A percentile compares a stretch with the other conserved stretches of the same genome.
Conservation (phyloP, 2,329 filamentous ascomycete species). For the Aspergillus candidus region DNA sequence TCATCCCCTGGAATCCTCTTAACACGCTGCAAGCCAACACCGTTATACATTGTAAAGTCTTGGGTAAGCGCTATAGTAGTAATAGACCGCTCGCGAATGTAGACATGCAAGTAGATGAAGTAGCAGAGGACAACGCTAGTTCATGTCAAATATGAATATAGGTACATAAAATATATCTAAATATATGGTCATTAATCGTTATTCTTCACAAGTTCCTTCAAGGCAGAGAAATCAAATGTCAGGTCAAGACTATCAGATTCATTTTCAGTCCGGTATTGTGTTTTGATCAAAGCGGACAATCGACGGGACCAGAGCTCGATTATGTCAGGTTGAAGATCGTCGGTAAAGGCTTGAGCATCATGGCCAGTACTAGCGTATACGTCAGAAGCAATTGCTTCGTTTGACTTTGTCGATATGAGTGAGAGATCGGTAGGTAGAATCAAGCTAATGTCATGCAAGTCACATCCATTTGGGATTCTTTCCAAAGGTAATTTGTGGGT, state of each 20-base stretch:
- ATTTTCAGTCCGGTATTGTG: conserved; percentile 13
- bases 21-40: conserved; percentile 49
- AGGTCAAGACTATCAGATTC: conserved; percentile 2
- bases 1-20: conserved; percentile 52
- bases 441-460: conserved; percentile 20
- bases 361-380: conserved; percentile 15
- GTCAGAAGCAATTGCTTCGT: conserved; percentile 11
- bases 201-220: not conserved
- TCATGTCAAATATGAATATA: too few relatives aligned
- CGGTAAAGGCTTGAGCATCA: conserved; percentile 8
- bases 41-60: too few relatives aligned
- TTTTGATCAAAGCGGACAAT: conserved; percentile 13
- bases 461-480: conserved; percentile 18
- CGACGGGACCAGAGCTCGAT: conserved; percentile 14
- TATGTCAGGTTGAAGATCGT: conserved; percentile 1
- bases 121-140: too few relatives aligned
- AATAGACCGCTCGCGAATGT: too few relatives aligned
- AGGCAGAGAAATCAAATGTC: conserved; percentile 15
- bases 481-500: conserved; percentile 27
- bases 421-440: conserved; percentile 4
- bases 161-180: too few relatives aligned
- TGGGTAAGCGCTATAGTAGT: too few relatives aligned
- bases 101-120: too few relatives aligned
- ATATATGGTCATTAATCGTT: not conserved
- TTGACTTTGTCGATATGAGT: conserved; percentile 2